These are phyloP conservation scores for Sarcomyxa edulis DNA, from an alignment of 768 basidiomycete genomes.

Conservation along the genomic window DNA sequence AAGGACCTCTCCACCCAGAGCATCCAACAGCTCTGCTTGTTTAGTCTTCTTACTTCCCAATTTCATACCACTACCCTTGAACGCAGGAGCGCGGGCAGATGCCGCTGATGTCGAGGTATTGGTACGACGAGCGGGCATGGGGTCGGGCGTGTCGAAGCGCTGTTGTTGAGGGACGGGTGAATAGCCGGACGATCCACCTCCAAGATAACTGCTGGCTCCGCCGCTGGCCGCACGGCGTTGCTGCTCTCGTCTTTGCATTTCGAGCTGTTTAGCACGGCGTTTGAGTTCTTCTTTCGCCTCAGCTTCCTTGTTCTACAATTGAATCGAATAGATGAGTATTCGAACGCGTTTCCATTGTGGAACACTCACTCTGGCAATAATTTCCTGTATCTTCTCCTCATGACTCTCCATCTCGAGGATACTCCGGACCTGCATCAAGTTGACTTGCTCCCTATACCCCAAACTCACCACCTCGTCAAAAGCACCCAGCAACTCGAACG, in stretches of 20 bases:
- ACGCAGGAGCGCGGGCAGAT: slow-evolving; percentile 63
- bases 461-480: slow-evolving; percentile 96
- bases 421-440: slow-evolving; percentile 72
- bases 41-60: slow-evolving; percentile 89
- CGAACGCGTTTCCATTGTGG: too few species aligned
- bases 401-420: slow-evolving; percentile 88
- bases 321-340: slow-evolving; percentile 4
- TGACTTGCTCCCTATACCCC: slow-evolving; percentile 79
- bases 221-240: slow-evolving; percentile 63
- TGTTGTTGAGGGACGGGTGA: slow-evolving; percentile 50
- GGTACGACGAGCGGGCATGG: slow-evolving; percentile 32
- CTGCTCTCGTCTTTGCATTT: slow-evolving; percentile 95
- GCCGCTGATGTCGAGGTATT: slow-evolving; percentile 40
- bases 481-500: slow-evolving; percentile 90
- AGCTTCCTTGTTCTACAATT: slow-evolving; percentile 87
- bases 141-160: slow-evolving; percentile 65
- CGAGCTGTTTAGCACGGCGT: slow-evolving; percentile 93
- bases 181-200: slow-evolving; percentile 68
- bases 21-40: slow-evolving; percentile 83
- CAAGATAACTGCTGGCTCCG: slow-evolving; percentile 53
- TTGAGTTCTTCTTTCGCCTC: slow-evolving; percentile 99
- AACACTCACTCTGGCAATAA: slow-evolving; percentile 82
- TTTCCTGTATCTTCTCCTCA: slow-evolving; percentile 95
- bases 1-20: slow-evolving; percentile 74
- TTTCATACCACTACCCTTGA: slow-evolving; percentile 97